A percentile compares a stretch with the other conserved stretches of the same genome.
Conservation (phyloP, 2,329 filamentous ascomycete genomes). For the Madurella fahalii region DNA sequence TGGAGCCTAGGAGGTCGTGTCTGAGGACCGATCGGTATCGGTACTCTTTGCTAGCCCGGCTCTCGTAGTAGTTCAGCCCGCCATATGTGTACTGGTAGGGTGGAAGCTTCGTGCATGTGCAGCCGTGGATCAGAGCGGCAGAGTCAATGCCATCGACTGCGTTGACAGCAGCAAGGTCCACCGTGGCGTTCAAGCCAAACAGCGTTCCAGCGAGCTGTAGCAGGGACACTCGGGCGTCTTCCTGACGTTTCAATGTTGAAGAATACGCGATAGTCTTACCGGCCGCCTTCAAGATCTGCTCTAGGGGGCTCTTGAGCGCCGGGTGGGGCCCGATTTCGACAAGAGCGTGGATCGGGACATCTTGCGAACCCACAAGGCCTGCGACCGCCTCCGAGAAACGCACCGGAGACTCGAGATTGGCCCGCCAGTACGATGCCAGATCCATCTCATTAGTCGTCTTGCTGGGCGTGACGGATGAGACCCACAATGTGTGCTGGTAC, state of each 20-base stretch:
- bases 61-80: conserved; percentile 29
- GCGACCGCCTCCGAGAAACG: conserved; percentile 26
- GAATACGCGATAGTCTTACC: background rate
- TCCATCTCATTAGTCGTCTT: conserved; percentile 7
- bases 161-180: conserved; percentile 4
- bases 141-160: conserved; percentile 8
- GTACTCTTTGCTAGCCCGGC: conserved; percentile 8
- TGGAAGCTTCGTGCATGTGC: conserved; percentile 22
- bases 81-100: conserved; percentile 39
- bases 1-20: conserved; percentile 24
- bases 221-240: background rate
- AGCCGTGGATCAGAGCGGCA: background rate
- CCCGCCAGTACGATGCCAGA: conserved; percentile 24
- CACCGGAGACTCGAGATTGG: conserved; percentile 29
- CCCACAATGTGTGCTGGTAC: conserved; percentile 3
- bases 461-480: conserved; percentile 27
- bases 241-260: background rate
- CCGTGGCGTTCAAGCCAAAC: conserved; percentile 26
- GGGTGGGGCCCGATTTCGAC: conserved; percentile 30
- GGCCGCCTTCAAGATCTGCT: conserved; percentile 24
- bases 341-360: conserved; percentile 9
- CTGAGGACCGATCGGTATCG: conserved; percentile 5
- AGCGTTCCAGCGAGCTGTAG: background rate
- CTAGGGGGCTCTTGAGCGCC: conserved; percentile 26
- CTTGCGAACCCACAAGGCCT: background rate